phyloP scores from a whole-genome alignment of 148 eudicot species.

The Mesembryanthemum crystallinum region DNA sequence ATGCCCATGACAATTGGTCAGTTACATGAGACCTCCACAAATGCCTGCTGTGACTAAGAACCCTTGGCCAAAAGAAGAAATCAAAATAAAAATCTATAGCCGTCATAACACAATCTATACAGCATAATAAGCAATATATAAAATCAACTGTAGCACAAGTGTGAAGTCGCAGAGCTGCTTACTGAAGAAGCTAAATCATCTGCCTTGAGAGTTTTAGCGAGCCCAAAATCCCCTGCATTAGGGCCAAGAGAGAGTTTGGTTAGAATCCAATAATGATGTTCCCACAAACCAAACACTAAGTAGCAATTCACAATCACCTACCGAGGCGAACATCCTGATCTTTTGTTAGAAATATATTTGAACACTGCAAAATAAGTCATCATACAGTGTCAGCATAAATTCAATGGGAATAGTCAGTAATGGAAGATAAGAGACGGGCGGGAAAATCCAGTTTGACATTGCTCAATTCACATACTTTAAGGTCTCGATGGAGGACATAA shows the following conservation, averaged over 20 bases:
- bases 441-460: conserved; percentile 6
- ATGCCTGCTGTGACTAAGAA: neutral
- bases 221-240: conserved; percentile 91
- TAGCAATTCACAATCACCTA: conserved; percentile 32
- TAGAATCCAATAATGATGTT: neutral
- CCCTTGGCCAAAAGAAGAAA: neutral
- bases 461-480: conserved; percentile 53
- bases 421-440: neutral
- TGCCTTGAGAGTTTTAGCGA: conserved; percentile 92
- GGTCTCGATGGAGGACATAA: conserved; percentile 91
- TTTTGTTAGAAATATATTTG: conserved; percentile 93
- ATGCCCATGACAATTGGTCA: neutral
- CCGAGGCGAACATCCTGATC: conserved; percentile 94
- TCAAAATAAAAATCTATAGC: too few relatives aligned
- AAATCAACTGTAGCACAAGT: neutral
- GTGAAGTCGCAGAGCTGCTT: conserved; percentile 18
- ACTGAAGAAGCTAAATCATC: conserved; percentile 99
- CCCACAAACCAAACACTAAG: neutral
- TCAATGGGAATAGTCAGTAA: neutral
- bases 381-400: conserved; percentile 24
- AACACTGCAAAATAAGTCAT: conserved; percentile 63
- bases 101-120: too few relatives aligned
- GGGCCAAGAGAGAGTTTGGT: conserved; percentile 9
- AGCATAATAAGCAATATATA: neutral
- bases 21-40: neutral